These are phyloP conservation scores for Physcomitrellopsis africana DNA, from an alignment of 225 moss, liverwort and hornwort genomes.

Conservation along the genomic window DNA sequence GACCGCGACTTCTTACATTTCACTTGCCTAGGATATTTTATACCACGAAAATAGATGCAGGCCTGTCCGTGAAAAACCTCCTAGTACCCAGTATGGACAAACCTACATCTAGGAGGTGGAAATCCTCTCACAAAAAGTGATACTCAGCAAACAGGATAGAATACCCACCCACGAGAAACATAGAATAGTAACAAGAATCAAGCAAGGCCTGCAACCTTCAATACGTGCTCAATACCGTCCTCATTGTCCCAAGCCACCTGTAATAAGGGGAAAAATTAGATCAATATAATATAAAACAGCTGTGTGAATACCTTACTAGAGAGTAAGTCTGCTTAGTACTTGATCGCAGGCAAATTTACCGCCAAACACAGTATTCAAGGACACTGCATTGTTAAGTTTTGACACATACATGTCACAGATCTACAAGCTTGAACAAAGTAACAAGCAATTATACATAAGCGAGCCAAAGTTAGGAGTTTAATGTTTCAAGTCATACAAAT, in stretches of 20 bases:
- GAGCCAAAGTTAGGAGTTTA: neutral
- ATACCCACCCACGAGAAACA: neutral
- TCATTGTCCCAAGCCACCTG: conserved; percentile 69
- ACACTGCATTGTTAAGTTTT: too few relatives aligned
- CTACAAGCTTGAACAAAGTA: too few relatives aligned
- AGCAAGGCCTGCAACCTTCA: conserved; percentile 67
- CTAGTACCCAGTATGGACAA: neutral
- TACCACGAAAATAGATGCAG: neutral
- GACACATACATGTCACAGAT: too few relatives aligned
- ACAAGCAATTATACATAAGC: neutral
- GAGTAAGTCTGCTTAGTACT: neutral
- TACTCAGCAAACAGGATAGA: neutral
- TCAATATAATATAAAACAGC: neutral
- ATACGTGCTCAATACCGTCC: conserved; percentile 54
- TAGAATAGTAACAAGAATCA: conserved; percentile 18
- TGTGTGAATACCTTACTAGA: neutral
- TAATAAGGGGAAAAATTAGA: neutral
- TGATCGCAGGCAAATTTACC: neutral
- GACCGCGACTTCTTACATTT: neutral
- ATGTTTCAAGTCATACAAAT: neutral
- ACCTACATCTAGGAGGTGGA: neutral
- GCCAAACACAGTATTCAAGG: neutral
- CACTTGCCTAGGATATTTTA: neutral
- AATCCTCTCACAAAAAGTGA: neutral
- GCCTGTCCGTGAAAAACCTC: neutral